Evolutionary conservation across 495 filamentous ascomycete species (phyloP).

Genomic region (Aspergillus carlsbadensis): DNA sequence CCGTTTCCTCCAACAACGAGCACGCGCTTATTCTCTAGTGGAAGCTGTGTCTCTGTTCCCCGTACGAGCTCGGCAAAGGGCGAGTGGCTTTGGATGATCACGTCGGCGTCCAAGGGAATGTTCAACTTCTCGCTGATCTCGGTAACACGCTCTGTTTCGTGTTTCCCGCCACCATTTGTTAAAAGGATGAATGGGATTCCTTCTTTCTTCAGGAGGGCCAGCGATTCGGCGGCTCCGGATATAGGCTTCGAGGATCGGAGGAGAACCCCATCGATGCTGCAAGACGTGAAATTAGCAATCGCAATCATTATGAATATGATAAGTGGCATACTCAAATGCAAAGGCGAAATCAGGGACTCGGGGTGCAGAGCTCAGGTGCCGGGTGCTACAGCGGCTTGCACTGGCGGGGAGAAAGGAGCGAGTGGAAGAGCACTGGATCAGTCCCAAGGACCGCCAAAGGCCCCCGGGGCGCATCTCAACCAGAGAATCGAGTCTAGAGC

Average conservation of each 20-base stretch:
- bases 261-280: conserved; percentile 92
- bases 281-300: background rate
- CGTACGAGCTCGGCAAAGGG: conserved; percentile 63
- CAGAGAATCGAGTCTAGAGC: background rate
- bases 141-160: conserved; percentile 66
- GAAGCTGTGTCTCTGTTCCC: conserved; percentile 32
- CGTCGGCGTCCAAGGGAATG: conserved; percentile 57
- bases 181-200: conserved; percentile 81
- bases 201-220: conserved; percentile 68
- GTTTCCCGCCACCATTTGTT: conserved; percentile 85
- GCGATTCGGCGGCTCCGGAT: conserved; percentile 72
- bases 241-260: conserved; percentile 79
- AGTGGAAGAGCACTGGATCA: conserved; percentile 26
- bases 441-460: conserved; percentile 29
- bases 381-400: conserved; percentile 25
- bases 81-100: conserved; percentile 84
- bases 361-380: conserved; percentile 29
- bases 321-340: conserved; percentile 90
- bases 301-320: no score
- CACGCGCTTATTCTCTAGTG: conserved; percentile 67
- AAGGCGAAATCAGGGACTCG: conserved; percentile 68
- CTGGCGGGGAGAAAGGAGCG: conserved; percentile 20
- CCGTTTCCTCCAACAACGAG: conserved; percentile 80
- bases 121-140: conserved; percentile 65
- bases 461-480: conserved; percentile 27